These are phyloP conservation scores for Trichoderma gamsii DNA, from an alignment of 495 filamentous ascomycete species.

Conservation along the genomic window DNA sequence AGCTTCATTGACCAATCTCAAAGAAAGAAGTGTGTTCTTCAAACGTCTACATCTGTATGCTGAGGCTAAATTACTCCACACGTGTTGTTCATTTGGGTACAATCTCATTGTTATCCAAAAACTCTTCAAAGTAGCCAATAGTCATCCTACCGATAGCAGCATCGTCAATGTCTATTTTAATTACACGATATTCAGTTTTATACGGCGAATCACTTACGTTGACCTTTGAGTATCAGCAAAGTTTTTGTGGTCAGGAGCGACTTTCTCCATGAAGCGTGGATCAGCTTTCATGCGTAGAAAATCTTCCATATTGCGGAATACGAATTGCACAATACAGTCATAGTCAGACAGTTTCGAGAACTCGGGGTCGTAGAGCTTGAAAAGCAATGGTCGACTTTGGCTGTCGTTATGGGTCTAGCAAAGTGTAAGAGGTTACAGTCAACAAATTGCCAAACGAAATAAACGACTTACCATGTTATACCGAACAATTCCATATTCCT, in stretches of 20 bases:
- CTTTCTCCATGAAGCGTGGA: background rate
- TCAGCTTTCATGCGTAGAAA: background rate
- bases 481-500: background rate
- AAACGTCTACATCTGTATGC: too few species aligned
- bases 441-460: background rate
- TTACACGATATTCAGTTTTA: background rate
- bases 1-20: too few species aligned
- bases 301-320: background rate
- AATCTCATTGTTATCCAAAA: background rate
- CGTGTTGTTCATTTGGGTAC: background rate
- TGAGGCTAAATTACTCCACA: too few species aligned
- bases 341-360: slow-evolving; percentile 1
- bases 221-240: background rate
- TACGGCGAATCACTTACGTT: background rate
- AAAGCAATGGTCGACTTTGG: background rate
- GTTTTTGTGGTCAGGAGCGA: slow-evolving; percentile 2
- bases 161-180: background rate
- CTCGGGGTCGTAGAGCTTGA: background rate
- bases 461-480: background rate
- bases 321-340: background rate
- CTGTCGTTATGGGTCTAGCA: background rate
- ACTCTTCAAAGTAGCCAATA: slow-evolving; percentile 4
- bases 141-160: background rate
- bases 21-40: too few species aligned
- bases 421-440: background rate